phyloP scores from a whole-genome alignment of 352 stramenopile species.

The Globisporangium acanthophoron region DNA sequence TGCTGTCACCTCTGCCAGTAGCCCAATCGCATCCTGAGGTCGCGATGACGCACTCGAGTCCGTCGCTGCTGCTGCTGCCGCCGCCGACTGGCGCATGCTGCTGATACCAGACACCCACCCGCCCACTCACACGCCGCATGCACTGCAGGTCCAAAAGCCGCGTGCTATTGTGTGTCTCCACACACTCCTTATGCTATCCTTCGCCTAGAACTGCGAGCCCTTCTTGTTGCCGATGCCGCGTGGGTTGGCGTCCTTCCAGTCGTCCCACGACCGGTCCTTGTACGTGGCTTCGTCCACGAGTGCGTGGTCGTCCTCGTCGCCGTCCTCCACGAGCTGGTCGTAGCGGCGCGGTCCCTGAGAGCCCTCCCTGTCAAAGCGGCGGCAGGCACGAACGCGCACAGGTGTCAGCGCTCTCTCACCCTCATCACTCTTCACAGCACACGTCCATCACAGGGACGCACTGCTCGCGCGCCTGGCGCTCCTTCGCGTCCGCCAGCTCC shows the following conservation, averaged over 20 bases:
- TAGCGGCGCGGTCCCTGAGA: slow-evolving; percentile 76
- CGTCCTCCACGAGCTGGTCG: slow-evolving; percentile 92
- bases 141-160: background rate
- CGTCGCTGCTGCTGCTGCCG: background rate
- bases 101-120: background rate
- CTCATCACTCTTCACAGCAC: background rate
- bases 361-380: slow-evolving; percentile 35
- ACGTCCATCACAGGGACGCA: slow-evolving; percentile 16
- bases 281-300: slow-evolving; percentile 91
- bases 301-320: slow-evolving; percentile 91
- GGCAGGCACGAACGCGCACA: slow-evolving; percentile 4
- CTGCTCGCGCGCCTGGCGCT: slow-evolving; percentile 78
- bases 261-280: slow-evolving; percentile 94
- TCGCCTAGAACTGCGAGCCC: slow-evolving; percentile 88
- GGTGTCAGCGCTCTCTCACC: background rate
- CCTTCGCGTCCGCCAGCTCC: slow-evolving; percentile 85
- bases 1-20: slow-evolving; percentile 12
- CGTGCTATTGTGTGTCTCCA: background rate
- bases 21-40: slow-evolving; percentile 3
- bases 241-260: slow-evolving; percentile 96
- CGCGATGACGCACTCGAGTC: background rate
- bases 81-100: background rate
- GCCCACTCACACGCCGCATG: background rate
- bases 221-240: slow-evolving; percentile 96
- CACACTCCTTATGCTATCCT: slow-evolving; percentile 1